These are phyloP conservation scores for Colletotrichum tofieldiae DNA, from an alignment of 2,329 filamentous ascomycete genomes.

Conservation along the genomic window DNA sequence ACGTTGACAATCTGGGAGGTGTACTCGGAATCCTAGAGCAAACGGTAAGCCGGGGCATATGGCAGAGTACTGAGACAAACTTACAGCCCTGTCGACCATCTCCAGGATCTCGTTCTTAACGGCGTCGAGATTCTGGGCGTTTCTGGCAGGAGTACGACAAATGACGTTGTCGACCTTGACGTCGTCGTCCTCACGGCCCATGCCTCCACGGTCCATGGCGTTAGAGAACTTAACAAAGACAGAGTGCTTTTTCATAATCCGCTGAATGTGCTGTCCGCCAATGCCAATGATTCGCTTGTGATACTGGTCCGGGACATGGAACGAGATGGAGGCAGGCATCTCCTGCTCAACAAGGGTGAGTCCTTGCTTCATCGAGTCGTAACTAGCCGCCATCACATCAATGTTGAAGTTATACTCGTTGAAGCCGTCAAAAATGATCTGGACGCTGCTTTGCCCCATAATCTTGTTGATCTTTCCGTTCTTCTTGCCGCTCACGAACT, in stretches of 20 bases:
- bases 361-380: constrained; percentile 95
- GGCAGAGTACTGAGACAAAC: constrained; percentile 50
- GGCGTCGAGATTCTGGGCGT: constrained; percentile 95
- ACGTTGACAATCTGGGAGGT: constrained; percentile 94
- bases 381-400: constrained; percentile 92
- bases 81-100: constrained; percentile 95
- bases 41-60: constrained; percentile 17
- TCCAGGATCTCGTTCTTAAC: constrained; percentile 99
- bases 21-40: constrained; percentile 87
- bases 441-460: constrained; percentile 99
- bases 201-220: constrained; percentile 94
- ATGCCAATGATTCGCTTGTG: constrained; percentile 99
- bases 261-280: constrained; percentile 97
- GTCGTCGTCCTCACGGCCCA: constrained; percentile 96
- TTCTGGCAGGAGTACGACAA: constrained; percentile 95
- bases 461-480: constrained; percentile 99
- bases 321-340: constrained; percentile 99
- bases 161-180: constrained; percentile 99
- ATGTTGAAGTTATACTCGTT: constrained; percentile 99
- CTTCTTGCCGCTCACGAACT: constrained; percentile 99
- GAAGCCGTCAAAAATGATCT: constrained; percentile 99
- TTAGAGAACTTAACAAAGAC: constrained; percentile 99
- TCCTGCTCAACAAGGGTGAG: constrained; percentile 96
- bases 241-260: constrained; percentile 99
- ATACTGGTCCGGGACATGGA: constrained; percentile 98